Evolutionary conservation across 2,329 filamentous ascomycete species (phyloP).

Genomic region (Niveomyces coronatus): DNA sequence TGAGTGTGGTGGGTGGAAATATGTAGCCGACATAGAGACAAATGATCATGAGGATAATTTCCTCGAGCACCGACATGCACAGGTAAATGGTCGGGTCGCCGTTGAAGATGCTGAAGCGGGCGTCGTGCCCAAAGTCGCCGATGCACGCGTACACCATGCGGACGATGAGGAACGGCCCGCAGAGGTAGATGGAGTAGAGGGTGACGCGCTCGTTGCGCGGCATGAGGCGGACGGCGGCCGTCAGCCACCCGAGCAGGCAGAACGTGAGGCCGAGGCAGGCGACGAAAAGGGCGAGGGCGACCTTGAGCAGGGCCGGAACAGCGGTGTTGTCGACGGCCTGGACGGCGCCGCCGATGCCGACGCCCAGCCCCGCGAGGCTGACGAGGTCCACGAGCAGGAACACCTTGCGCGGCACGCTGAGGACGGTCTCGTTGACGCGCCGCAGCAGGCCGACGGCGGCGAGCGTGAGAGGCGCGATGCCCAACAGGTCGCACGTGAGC

Average conservation of each 20-base stretch:
- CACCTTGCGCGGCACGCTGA: background rate
- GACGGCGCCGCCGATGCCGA: conserved; percentile 10
- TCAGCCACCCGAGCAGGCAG: conserved; percentile 7
- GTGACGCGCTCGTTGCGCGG: conserved; percentile 9
- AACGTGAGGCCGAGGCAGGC: conserved; percentile 11
- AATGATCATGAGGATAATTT: conserved; percentile 11
- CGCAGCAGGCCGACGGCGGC: conserved; percentile 10
- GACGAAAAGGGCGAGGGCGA: conserved; percentile 10
- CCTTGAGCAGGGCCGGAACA: conserved; percentile 8
- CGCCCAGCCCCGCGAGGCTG: conserved; percentile 9
- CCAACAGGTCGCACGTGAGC: conserved; percentile 12
- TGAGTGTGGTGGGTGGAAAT: conserved; percentile 7
- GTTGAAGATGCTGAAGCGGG: conserved; percentile 11
- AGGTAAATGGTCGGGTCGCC: conserved; percentile 12
- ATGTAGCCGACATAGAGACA: conserved; percentile 10
- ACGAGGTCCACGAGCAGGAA: conserved; percentile 8
- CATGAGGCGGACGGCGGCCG: background rate
- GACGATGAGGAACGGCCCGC: conserved; percentile 11
- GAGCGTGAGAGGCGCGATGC: conserved; percentile 11
- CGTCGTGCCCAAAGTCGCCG: conserved; percentile 10
- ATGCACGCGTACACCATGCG: conserved; percentile 11
- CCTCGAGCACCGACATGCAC: conserved; percentile 12
- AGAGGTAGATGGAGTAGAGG: conserved; percentile 9
- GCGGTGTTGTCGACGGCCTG: conserved; percentile 8
- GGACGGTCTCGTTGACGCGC: conserved; percentile 7